These are phyloP conservation scores for Citrus trifoliata DNA, from an alignment of 345 rosid genomes.

Conservation along the genomic window DNA sequence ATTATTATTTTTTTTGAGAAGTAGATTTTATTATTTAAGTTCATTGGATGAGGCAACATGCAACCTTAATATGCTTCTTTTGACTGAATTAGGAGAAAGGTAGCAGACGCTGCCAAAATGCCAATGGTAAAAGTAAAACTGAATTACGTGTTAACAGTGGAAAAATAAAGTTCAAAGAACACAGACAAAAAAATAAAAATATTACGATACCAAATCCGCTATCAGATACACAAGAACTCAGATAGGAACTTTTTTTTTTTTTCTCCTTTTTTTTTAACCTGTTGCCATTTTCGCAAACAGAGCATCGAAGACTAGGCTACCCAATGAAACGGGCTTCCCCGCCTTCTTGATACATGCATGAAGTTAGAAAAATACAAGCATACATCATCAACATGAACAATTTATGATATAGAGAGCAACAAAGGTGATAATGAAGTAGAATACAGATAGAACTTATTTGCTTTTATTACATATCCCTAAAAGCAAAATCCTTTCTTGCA, in stretches of 20 bases:
- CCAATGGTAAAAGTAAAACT: background rate
- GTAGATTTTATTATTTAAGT: no score
- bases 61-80: background rate
- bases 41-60: background rate
- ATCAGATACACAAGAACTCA: no score
- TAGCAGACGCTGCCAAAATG: background rate
- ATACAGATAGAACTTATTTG: background rate
- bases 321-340: background rate
- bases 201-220: no score
- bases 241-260: no score
- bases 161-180: no score
- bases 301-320: background rate
- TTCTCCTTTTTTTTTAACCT: no score
- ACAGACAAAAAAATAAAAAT: no score
- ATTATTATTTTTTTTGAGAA: no score
- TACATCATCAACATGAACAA: background rate
- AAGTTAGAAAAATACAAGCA: background rate
- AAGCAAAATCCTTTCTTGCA: background rate
- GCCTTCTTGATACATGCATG: background rate
- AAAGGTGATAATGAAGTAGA: background rate
- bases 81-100: background rate
- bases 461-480: background rate
- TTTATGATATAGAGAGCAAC: background rate
- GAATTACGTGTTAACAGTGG: no score
- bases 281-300: background rate